These are phyloP conservation scores for Euphorbia pulcherrima DNA, from an alignment of 345 rosid genomes.

Conservation along the genomic window DNA sequence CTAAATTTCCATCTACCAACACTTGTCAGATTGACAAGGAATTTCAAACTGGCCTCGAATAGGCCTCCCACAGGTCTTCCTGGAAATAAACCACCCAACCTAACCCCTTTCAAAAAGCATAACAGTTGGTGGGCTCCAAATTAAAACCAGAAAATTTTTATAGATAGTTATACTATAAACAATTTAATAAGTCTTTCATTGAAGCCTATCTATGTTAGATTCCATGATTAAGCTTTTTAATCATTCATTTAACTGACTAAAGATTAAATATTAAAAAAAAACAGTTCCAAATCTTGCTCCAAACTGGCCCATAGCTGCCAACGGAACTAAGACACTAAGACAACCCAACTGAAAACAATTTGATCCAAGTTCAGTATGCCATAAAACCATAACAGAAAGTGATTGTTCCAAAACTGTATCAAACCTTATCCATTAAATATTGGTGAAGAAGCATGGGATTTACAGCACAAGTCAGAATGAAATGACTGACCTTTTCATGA, in stretches of 20 bases:
- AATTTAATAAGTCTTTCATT: neutral
- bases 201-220: neutral
- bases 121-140: neutral
- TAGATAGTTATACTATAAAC: neutral
- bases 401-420: neutral
- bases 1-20: neutral
- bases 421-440: neutral
- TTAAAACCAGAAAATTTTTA: neutral
- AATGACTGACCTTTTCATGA: constrained; percentile 52
- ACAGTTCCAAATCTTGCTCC: neutral
- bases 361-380: neutral
- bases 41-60: neutral
- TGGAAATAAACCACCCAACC: neutral
- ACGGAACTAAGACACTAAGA: neutral
- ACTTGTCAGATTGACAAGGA: neutral
- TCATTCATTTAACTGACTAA: neutral
- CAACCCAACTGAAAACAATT: neutral
- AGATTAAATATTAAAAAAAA: neutral
- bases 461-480: neutral
- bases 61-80: neutral
- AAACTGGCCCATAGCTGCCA: neutral
- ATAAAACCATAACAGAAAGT: neutral
- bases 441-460: neutral
- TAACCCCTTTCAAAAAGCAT: neutral
- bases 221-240: neutral